Evolutionary conservation across 2,329 filamentous ascomycete genomes (phyloP).

Genomic region (Diaporthe batatas): DNA sequence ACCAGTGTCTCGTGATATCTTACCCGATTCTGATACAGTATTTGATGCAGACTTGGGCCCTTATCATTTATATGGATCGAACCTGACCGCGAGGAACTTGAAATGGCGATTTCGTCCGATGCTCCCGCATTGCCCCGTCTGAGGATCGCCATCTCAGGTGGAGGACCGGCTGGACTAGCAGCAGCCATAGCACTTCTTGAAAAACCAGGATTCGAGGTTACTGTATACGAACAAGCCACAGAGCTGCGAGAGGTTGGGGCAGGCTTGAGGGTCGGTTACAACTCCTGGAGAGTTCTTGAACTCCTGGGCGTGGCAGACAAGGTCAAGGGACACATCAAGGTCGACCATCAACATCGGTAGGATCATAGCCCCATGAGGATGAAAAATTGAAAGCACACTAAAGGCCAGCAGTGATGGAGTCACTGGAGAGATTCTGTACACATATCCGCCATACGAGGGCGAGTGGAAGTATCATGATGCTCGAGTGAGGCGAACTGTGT

Average conservation of each 20-base stretch:
- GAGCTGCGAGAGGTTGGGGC: slow-evolving; percentile 36
- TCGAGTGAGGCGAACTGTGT: slow-evolving; percentile 19
- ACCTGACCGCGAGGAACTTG: not conserved
- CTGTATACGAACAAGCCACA: slow-evolving; percentile 34
- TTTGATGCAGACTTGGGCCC: too few relatives aligned
- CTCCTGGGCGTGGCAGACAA: slow-evolving; percentile 34
- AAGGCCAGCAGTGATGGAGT: slow-evolving; percentile 9
- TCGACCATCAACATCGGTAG: slow-evolving; percentile 38
- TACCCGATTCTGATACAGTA: not conserved
- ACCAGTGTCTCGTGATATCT: not conserved
- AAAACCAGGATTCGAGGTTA: slow-evolving; percentile 30
- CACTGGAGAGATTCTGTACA: slow-evolving; percentile 24
- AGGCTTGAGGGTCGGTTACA: slow-evolving; percentile 33
- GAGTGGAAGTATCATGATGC: slow-evolving; percentile 32
- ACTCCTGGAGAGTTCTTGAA: slow-evolving; percentile 38
- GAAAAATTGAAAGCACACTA: not conserved
- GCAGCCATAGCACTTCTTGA: slow-evolving; percentile 23
- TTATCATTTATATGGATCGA: accelerated
- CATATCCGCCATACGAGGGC: slow-evolving; percentile 28
- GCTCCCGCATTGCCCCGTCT: not conserved
- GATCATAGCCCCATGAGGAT: not conserved
- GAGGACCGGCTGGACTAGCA: slow-evolving; percentile 32
- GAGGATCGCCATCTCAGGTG: slow-evolving; percentile 31
- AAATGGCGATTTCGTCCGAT: slow-evolving; percentile 27
- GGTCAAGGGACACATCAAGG: slow-evolving; percentile 34